Base-by-base conservation (phyloP, 352 stramenopile genomes). In the Aphanomyces cochlioides region DNA sequence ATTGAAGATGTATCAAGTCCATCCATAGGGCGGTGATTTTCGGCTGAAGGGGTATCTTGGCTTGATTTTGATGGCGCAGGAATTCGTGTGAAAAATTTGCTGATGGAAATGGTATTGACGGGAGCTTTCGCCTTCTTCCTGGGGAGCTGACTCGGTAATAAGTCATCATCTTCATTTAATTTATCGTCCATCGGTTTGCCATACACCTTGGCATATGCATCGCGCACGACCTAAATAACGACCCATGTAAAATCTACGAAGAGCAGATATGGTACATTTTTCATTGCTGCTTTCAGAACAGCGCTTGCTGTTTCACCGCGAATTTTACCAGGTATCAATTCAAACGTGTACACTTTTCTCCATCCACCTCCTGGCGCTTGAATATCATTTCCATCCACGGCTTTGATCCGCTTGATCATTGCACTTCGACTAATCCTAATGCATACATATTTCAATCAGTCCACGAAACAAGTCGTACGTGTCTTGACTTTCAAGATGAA, bases 331-430 rank as follows among this genome's bases (percentile, higher is more conserved):
- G 59, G 59, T 7, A 67, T 56, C 40, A 67, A 41, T 28, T 53
- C 41, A 34, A 43, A 67, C 10, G 59, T 67, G 59, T 67, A 67
- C 1, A 67, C 41, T 50, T 67, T 67, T 48, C 59, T 37, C 39
- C 41, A 67, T 40, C 28, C 36, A 28, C 59, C 59, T 1, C 37
- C 39, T 5, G 56, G 56, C 5, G 19, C 19, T 21, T 67, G 8
- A 8, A 67, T 39, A 12, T 15, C 43, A 13, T 56, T 40, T 41
- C 59, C 59, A 13, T 56, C 15, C 5, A 45, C 59, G 43, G 54
- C 59, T n/a, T 67, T 53, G 3, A 67, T 34, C 7, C 59, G 59
- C 59, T 67, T 67, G 4, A 67, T 38, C 41, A 67, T 56, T 50
- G 43, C 43, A 50, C 17, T 50, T n/a, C 43, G 43, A 50, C 7